Evolutionary conservation across 495 filamentous ascomycete species (phyloP).

Genomic region (Xylaria telfairii): DNA sequence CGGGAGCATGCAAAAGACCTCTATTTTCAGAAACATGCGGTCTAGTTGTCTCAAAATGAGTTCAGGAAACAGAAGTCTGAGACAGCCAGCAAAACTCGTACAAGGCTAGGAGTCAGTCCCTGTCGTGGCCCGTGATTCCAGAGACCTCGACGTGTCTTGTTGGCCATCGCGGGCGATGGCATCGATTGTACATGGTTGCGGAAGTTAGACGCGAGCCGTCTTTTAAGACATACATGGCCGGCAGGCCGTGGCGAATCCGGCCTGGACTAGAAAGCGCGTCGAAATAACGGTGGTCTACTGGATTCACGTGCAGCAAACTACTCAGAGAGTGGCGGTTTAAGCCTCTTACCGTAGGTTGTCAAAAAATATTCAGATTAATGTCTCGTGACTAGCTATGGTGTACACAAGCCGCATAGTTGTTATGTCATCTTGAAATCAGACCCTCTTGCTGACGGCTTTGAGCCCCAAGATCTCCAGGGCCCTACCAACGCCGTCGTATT

Average conservation of each 20-base stretch:
- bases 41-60: constrained; percentile 1
- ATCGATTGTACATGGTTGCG: constrained; percentile 22
- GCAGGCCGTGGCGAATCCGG: constrained; percentile 10
- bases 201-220: constrained; percentile 20
- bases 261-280: background rate
- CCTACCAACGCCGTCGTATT: background rate
- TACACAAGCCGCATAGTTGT: background rate
- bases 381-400: constrained; percentile 4
- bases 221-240: constrained; percentile 14
- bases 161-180: constrained; percentile 22
- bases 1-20: constrained; percentile 7
- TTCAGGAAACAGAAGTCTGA: background rate
- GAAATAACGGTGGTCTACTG: background rate
- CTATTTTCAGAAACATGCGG: constrained; percentile 5
- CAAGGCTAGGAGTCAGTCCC: background rate
- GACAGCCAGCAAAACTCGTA: background rate
- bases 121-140: background rate
- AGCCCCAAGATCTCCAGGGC: background rate
- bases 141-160: background rate
- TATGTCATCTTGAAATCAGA: constrained; percentile 20
- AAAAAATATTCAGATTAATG: background rate
- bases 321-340: background rate
- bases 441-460: background rate
- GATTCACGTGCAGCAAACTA: background rate
- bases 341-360: background rate